Evolutionary conservation across 2,329 filamentous ascomycete species (phyloP).

Genomic region (Colletotrichum costaricense): DNA sequence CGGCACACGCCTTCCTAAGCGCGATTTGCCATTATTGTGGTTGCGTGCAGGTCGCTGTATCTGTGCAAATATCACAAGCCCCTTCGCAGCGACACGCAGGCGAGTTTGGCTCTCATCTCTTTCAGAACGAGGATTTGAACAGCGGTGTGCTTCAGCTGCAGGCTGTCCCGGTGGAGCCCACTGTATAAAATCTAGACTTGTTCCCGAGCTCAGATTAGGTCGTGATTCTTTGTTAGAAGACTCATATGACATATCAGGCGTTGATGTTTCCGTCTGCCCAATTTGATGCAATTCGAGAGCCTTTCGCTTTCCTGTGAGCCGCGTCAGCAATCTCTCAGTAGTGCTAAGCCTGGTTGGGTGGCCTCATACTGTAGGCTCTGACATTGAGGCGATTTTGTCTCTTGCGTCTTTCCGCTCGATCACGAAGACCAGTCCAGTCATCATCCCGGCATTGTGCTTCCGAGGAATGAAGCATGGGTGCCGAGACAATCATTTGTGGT

Average conservation of each 20-base stretch:
- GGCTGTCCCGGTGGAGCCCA: not conserved
- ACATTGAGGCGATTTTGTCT: constrained; percentile 50
- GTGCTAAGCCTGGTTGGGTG: not conserved
- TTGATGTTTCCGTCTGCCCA: not conserved
- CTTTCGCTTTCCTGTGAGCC: constrained; percentile 29
- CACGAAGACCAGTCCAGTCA: constrained; percentile 48
- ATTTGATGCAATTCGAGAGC: not conserved
- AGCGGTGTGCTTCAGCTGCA: not conserved
- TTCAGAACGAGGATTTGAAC: not conserved
- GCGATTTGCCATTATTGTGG: not conserved
- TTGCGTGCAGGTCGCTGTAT: not conserved
- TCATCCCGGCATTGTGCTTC: constrained; percentile 39
- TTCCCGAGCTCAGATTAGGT: not conserved
- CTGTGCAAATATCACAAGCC: not conserved
- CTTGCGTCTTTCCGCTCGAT: constrained; percentile 45
- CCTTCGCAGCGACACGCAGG: not conserved
- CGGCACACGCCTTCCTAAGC: not conserved
- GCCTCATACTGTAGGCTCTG: constrained; percentile 46
- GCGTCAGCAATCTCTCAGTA: not conserved
- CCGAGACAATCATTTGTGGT: not conserved
- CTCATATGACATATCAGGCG: too few relatives aligned
- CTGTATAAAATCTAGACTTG: constrained; percentile 1
- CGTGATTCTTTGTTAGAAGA: not conserved
- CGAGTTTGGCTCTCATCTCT: not conserved
- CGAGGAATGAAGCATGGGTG: constrained; percentile 3